Evolutionary conservation across 169 alveolate species (phyloP).

Genomic region (Plasmodium sp.): DNA sequence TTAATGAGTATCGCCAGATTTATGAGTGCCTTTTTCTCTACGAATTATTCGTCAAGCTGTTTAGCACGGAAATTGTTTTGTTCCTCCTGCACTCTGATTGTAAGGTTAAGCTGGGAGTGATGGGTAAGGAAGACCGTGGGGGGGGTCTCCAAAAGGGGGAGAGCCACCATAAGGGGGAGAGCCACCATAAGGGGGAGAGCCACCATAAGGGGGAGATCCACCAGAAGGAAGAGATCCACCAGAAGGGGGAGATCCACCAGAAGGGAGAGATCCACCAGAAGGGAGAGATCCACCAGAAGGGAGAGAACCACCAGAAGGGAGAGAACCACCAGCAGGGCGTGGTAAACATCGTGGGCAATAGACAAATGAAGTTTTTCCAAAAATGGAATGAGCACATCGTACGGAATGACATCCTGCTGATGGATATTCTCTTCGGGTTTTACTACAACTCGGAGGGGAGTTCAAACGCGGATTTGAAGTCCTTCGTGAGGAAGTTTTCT

Average conservation of each 20-base stretch:
- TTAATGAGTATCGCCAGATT: conserved; percentile 31
- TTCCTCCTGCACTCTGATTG: neutral
- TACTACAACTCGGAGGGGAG: neutral
- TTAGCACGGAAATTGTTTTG: neutral
- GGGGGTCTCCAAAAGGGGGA: neutral
- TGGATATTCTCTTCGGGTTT: conserved; percentile 30
- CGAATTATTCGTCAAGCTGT: neutral
- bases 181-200: neutral
- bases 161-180: neutral
- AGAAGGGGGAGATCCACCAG: neutral
- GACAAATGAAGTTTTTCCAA: conserved; percentile 17
- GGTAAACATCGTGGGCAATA: conserved; percentile 6
- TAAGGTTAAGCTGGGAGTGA: neutral
- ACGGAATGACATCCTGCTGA: conserved; percentile 22
- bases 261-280: neutral
- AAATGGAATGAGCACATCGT: conserved; percentile 9
- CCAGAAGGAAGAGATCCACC: neutral
- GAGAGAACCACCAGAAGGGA: neutral
- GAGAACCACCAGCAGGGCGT: neutral
- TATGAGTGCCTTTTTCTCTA: conserved; percentile 42
- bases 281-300: neutral
- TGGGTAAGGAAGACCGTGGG: neutral
- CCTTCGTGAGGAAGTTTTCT: conserved; percentile 4
- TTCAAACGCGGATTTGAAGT: neutral
- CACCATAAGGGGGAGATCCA: neutral